Evolutionary conservation across 495 filamentous ascomycete species (phyloP).

Genomic region (Xylaria intraflava): DNA sequence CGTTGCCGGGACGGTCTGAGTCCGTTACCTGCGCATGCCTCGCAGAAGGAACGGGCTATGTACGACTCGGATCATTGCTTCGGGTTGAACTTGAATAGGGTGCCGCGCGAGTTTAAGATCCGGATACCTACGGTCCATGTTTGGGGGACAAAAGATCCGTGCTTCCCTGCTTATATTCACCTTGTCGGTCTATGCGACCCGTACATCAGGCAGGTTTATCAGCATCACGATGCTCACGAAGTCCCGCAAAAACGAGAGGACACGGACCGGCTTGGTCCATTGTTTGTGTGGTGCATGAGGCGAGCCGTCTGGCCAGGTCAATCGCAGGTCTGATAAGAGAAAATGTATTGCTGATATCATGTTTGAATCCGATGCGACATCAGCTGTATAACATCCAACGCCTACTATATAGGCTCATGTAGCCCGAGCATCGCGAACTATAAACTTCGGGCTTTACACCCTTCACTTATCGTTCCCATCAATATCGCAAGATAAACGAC

Average conservation of each 20-base stretch:
- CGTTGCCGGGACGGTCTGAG: conserved; percentile 25
- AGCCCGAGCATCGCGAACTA: too few relatives aligned
- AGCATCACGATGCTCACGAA: conserved; percentile 53
- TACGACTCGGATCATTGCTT: conserved; percentile 38
- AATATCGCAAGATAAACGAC: too few relatives aligned
- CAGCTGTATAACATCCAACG: too few relatives aligned
- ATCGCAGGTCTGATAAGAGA: not conserved
- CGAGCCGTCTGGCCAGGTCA: conserved; percentile 19
- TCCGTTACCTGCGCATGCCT: conserved; percentile 23
- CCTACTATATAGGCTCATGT: too few relatives aligned
- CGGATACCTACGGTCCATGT: conserved; percentile 57
- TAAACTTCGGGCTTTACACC: too few relatives aligned
- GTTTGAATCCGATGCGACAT: too few relatives aligned
- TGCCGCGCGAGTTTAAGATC: conserved; percentile 38
- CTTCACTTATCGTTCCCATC: too few relatives aligned
- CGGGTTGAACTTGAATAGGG: conserved; percentile 45
- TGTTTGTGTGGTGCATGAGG: conserved; percentile 33
- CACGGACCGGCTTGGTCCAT: conserved; percentile 29
- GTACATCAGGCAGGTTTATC: conserved; percentile 39
- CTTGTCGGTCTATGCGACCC: conserved; percentile 49
- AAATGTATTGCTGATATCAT: too few relatives aligned
- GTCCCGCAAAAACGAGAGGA: conserved; percentile 34
- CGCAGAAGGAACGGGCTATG: conserved; percentile 13
- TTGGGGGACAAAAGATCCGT: conserved; percentile 52
- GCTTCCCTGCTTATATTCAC: conserved; percentile 49